Base-by-base conservation (phyloP, 805 yeast genomes). In the Zygosaccharomyces kombuchaensis region DNA sequence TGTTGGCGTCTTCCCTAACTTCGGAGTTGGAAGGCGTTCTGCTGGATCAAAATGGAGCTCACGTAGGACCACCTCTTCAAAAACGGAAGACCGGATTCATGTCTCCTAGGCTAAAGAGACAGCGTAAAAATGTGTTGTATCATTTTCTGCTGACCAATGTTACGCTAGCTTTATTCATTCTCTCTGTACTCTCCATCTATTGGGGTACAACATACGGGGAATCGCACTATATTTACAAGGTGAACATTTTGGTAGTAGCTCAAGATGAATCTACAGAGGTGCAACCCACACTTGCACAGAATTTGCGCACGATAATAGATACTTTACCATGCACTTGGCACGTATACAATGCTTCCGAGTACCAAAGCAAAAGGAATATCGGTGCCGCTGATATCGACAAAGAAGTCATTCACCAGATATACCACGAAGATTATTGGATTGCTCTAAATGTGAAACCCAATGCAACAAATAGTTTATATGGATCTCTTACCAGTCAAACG, bases 391-490 rank as follows among this genome's bases (percentile, higher is more conserved):
- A 52, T 9, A 44, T 64, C 6, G 53, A 59, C 27, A 69, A 69
- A 3, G 75, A 76, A 51, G 58, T 81, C 16, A 30, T 61, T 34
- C 54, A 71, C 27, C 64, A 65, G 43, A 73, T 84, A 3, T 78
- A 76, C 54, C 75, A 74, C 43, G 77, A 81, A 60, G 56, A 74
- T 13, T 82, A 73, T 55, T 85, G 91, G 93, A 73, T 76, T 17
- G 76, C 83, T 0, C 66, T 83, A 27, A 76, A 78, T 50, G 76
- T 84, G 27, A 55, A 60, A 16, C 63, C 71, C 9, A 73, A 77
- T 55, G 78, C 84, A 0, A 70, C 80, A 3, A 54, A 53, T 25
- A 38, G 50, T 9, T 43, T 64, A 2, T 43, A 56, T 30, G 32
- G 50, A 16, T 64, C 71, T 3, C 52, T 68, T 26, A 30, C 44